Conservation (phyloP, 805 yeast species). For the Hanseniaspora mollemarum region DNA sequence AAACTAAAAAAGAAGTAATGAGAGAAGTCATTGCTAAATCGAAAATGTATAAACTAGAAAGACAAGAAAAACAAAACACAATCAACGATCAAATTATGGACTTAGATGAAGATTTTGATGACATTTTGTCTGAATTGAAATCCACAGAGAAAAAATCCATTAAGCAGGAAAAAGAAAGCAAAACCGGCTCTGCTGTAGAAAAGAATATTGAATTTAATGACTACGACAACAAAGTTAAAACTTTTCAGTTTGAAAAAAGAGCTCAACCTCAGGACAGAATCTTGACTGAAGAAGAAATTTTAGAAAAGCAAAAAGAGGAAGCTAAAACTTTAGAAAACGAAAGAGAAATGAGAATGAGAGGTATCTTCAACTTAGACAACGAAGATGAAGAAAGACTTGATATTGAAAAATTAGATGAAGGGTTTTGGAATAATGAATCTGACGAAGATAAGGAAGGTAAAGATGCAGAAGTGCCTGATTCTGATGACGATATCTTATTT, state of each 20-base stretch:
- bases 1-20: conserved; percentile 77
- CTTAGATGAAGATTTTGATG: conserved; percentile 63
- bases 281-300: conserved; percentile 61
- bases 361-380: conserved; percentile 36
- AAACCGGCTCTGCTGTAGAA: conserved; percentile 23
- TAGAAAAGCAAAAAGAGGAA: conserved; percentile 48
- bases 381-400: conserved; percentile 32
- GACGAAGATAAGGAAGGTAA: conserved; percentile 35
- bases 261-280: conserved; percentile 76
- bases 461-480: conserved; percentile 16
- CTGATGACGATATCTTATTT: conserved; percentile 23
- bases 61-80: conserved; percentile 54
- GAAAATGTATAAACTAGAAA: conserved; percentile 61
- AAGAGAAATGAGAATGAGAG: conserved; percentile 64
- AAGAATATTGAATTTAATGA: conserved; percentile 34
- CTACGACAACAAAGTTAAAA: conserved; percentile 57
- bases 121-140: conserved; percentile 47
- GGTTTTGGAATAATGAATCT: conserved; percentile 49
- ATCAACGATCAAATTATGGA: conserved; percentile 51
- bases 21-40: conserved; percentile 75
- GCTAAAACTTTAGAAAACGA: conserved; percentile 54
- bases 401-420: conserved; percentile 61
- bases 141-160: conserved; percentile 19
- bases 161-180: conserved; percentile 17
- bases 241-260: conserved; percentile 56